Evolutionary conservation across 345 rosid species (phyloP).

Genomic region (Clausena lansium): DNA sequence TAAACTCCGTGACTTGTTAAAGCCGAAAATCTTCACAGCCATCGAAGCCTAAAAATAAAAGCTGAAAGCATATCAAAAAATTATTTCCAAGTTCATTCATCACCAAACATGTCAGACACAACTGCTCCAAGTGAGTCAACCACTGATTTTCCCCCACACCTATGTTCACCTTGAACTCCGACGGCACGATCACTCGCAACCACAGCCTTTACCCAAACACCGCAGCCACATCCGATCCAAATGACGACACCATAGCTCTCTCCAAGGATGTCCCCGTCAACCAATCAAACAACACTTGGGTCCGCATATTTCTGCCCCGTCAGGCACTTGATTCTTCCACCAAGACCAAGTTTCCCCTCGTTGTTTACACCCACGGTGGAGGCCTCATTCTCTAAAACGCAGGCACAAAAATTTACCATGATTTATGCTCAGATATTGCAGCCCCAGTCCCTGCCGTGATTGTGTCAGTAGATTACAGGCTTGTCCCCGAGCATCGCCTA

Average conservation of each 20-base stretch:
- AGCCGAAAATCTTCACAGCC: too few relatives aligned
- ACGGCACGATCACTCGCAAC: neutral
- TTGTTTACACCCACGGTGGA: conserved; percentile 61
- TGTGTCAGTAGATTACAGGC: too few relatives aligned
- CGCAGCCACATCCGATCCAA: neutral
- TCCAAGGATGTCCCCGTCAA: conserved; percentile 33
- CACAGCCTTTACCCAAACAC: neutral
- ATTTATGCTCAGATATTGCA: too few relatives aligned
- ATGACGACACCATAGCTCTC: neutral
- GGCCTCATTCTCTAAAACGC: conserved; percentile 50
- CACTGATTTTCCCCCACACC: neutral
- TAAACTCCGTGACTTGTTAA: too few relatives aligned
- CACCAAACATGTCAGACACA: neutral
- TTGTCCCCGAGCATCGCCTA: too few relatives aligned
- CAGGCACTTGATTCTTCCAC: neutral
- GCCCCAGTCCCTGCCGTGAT: too few relatives aligned
- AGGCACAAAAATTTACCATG: too few relatives aligned
- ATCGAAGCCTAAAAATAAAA: too few relatives aligned
- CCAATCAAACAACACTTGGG: conserved; percentile 31
- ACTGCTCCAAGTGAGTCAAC: neutral
- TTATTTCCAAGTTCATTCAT: too few relatives aligned
- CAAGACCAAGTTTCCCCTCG: conserved; percentile 48
- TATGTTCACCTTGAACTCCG: neutral
- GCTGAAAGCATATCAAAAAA: too few relatives aligned
- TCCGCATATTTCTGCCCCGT: conserved; percentile 34